A percentile compares a stretch with the other conserved stretches of the same genome.
Conservation (phyloP, 2,329 filamentous ascomycete species). For the Didymellaceae sp. region DNA sequence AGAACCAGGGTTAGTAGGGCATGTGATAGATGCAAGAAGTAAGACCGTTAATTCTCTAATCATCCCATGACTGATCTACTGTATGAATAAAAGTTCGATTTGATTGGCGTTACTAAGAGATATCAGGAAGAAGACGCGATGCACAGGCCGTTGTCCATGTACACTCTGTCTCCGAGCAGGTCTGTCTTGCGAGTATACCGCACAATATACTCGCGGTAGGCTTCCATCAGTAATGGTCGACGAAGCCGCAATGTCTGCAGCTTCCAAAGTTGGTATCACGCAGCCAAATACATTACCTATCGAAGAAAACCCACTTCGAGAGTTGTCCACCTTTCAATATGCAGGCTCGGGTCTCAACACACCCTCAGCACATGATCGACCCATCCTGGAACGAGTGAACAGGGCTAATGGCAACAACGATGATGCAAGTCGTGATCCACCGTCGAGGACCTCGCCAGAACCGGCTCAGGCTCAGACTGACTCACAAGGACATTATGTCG, state of each 20-base stretch:
- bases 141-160: conserved; percentile 47
- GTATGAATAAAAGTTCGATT: not conserved
- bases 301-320: conserved; percentile 17
- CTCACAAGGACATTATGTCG: conserved; percentile 57
- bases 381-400: conserved; percentile 23
- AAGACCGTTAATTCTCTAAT: conserved; percentile 17
- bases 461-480: conserved; percentile 52
- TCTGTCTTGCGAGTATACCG: conserved; percentile 57
- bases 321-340: conserved; percentile 13
- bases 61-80: not conserved
- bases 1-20: conserved; percentile 55
- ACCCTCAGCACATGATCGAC: conserved; percentile 20
- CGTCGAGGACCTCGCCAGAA: conserved; percentile 54
- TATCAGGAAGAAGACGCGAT: conserved; percentile 47
- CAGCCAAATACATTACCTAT: conserved; percentile 21
- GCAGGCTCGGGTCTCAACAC: conserved; percentile 11
- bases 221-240: conserved; percentile 51
- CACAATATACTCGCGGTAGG: conserved; percentile 57
- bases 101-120: conserved; percentile 16
- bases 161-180: conserved; percentile 40
- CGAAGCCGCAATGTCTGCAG: conserved; percentile 35
- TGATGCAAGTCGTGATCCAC: conserved; percentile 25
- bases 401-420: conserved; percentile 25
- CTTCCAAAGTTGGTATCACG: conserved; percentile 23
- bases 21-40: conserved; percentile 59